phyloP scores from a whole-genome alignment of 1,284 basidiomycete species.

The Afroboletus lepidellus region DNA sequence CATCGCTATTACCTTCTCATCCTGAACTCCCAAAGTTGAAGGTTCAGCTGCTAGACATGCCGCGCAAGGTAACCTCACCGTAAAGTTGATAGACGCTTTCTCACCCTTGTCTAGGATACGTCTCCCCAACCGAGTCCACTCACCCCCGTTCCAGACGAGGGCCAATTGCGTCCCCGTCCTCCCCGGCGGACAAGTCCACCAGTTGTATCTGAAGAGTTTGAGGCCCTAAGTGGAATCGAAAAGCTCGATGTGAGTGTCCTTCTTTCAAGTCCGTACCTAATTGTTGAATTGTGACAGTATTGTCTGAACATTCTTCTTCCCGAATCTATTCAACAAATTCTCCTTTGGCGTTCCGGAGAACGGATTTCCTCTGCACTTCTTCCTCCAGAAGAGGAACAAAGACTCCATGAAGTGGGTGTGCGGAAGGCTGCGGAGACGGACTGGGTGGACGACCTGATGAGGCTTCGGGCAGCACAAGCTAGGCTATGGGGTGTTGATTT shows the following conservation, averaged over 20 bases:
- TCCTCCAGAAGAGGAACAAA: constrained; percentile 50
- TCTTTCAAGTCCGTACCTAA: background rate
- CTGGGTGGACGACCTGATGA: constrained; percentile 64
- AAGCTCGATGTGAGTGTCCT: constrained; percentile 51
- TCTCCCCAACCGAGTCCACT: constrained; percentile 26
- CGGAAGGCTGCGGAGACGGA: constrained; percentile 52
- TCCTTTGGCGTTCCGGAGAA: constrained; percentile 63
- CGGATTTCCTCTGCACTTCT: constrained; percentile 50
- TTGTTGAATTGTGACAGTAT: constrained; percentile 45
- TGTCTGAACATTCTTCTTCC: constrained; percentile 67
- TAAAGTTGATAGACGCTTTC: background rate
- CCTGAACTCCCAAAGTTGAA: constrained; percentile 23
- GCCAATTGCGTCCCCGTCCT: background rate
- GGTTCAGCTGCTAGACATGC: constrained; percentile 5
- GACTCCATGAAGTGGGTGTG: constrained; percentile 48
- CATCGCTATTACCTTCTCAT: constrained; percentile 27
- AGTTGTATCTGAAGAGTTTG: constrained; percentile 47
- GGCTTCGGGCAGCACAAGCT: constrained; percentile 42
- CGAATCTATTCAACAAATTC: constrained; percentile 64
- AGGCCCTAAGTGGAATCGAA: constrained; percentile 50
- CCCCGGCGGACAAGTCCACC: constrained; percentile 21
- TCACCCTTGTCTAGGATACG: constrained; percentile 16
- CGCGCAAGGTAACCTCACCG: constrained; percentile 12
- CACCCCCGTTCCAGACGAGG: constrained; percentile 17
- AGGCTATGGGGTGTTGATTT: constrained; percentile 24